Percentiles rank a stretch among this genome's conserved stretches.
Evolutionary conservation across 2,329 filamentous ascomycete genomes (phyloP).

Genomic region (Penicillium hesseltinei): DNA sequence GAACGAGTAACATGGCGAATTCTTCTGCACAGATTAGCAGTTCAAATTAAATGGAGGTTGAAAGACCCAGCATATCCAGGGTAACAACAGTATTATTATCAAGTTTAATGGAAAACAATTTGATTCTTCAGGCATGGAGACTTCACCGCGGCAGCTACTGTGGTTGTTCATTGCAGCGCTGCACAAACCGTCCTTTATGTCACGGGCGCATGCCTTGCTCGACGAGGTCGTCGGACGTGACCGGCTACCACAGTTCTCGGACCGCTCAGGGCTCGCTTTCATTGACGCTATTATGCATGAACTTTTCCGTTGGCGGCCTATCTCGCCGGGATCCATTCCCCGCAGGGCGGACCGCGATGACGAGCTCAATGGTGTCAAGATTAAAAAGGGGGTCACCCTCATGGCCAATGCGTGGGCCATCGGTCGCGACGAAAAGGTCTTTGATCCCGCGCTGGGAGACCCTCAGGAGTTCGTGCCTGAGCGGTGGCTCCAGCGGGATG

Average conservation of each 20-base stretch:
- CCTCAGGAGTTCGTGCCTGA: slow-evolving; percentile 21
- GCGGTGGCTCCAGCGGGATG: slow-evolving; percentile 16
- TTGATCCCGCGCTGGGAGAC: slow-evolving; percentile 19
- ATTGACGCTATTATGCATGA: slow-evolving; percentile 38
- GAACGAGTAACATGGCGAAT: not conserved
- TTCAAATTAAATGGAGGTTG: not conserved
- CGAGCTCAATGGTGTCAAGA: slow-evolving; percentile 46
- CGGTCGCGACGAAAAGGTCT: slow-evolving; percentile 44
- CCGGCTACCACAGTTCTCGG: slow-evolving; percentile 35
- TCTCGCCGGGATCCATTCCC: slow-evolving; percentile 48
- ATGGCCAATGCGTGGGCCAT: slow-evolving; percentile 49
- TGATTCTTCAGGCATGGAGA: slow-evolving; percentile 43
- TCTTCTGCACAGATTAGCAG: not conserved
- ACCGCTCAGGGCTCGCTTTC: slow-evolving; percentile 31
- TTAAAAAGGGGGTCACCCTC: slow-evolving; percentile 49
- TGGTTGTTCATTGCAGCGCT: slow-evolving; percentile 50
- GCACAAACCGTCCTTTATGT: slow-evolving; percentile 44
- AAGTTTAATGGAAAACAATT: not conserved
- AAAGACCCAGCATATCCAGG: not conserved
- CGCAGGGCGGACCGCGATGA: slow-evolving; percentile 50
- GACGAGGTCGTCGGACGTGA: slow-evolving; percentile 34
- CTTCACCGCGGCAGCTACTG: slow-evolving; percentile 49
- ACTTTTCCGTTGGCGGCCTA: slow-evolving; percentile 41
- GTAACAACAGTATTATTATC: not conserved
- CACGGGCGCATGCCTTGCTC: slow-evolving; percentile 38